phyloP scores from a whole-genome alignment of 352 stramenopile genomes.

The Nothophytophthora sp. region DNA sequence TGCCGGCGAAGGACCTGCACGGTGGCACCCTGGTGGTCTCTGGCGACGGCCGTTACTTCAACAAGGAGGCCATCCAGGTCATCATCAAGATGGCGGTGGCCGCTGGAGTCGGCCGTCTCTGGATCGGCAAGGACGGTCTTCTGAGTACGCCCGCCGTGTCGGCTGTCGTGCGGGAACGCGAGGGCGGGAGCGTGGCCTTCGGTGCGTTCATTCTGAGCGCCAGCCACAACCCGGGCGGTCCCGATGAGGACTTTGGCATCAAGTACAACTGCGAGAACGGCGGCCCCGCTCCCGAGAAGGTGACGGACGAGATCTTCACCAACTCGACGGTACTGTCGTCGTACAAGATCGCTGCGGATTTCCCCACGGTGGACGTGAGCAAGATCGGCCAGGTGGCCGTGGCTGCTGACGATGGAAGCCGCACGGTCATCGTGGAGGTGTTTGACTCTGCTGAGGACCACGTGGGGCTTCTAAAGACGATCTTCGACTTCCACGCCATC shows the following conservation, averaged over 20 bases:
- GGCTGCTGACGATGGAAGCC: slow-evolving; percentile 87
- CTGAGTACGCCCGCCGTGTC: slow-evolving; percentile 98
- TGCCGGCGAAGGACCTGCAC: slow-evolving; percentile 94
- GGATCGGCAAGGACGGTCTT: slow-evolving; percentile 95
- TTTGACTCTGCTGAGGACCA: slow-evolving; percentile 98
- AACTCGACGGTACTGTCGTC: slow-evolving; percentile 95
- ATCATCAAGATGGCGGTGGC: slow-evolving; percentile 98
- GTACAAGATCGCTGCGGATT: slow-evolving; percentile 92
- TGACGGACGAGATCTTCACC: slow-evolving; percentile 97
- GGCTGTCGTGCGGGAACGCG: slow-evolving; percentile 94
- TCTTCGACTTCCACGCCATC: slow-evolving; percentile 98
- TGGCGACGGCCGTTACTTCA: slow-evolving; percentile 94
- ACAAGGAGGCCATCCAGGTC: slow-evolving; percentile 95
- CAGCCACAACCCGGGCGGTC: slow-evolving; percentile 98
- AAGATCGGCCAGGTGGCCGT: slow-evolving; percentile 72
- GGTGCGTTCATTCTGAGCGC: slow-evolving; percentile 98
- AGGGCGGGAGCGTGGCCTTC: slow-evolving; percentile 92
- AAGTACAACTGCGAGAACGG: slow-evolving; percentile 99
- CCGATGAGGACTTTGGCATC: slow-evolving; percentile 98
- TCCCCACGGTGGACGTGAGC: slow-evolving; percentile 76
- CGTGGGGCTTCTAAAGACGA: slow-evolving; percentile 93
- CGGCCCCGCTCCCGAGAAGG: slow-evolving; percentile 95
- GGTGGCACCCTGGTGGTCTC: slow-evolving; percentile 97
- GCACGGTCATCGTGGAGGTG: slow-evolving; percentile 95
- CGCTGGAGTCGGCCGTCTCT: slow-evolving; percentile 95